Conservation (phyloP, 768 basidiomycete genomes). For the Xerocomus potaroensis region DNA sequence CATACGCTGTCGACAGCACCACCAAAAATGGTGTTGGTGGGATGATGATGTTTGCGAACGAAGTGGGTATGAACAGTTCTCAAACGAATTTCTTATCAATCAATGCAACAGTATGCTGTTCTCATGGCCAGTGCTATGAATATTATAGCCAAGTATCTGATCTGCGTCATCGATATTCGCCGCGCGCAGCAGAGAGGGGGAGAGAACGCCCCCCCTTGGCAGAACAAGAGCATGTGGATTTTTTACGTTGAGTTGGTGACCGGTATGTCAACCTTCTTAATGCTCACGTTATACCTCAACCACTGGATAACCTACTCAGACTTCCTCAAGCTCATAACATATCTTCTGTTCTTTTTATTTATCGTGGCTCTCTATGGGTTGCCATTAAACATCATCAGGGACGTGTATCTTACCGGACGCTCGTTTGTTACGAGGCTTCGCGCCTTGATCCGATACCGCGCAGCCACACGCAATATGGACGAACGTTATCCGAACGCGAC, state of each 20-base stretch:
- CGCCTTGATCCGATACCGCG: conserved; percentile 87
- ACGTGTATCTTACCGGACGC: conserved; percentile 92
- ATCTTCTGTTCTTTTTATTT: conserved; percentile 89
- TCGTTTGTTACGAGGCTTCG: conserved; percentile 87
- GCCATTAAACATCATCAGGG: conserved; percentile 93
- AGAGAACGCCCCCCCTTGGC: conserved; percentile 89
- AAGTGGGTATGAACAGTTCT: conserved; percentile 47
- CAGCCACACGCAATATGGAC: conserved; percentile 96
- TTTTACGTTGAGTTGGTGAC: conserved; percentile 93
- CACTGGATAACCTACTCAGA: conserved; percentile 45
- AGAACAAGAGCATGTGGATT: conserved; percentile 95
- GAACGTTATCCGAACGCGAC: conserved; percentile 91
- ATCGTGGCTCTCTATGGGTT: conserved; percentile 94
- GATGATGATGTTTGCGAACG: conserved; percentile 93
- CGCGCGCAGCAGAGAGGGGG: conserved; percentile 74
- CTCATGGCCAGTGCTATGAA: conserved; percentile 78
- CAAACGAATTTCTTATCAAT: conserved; percentile 9
- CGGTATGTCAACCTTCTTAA: conserved; percentile 46
- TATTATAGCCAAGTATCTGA: conserved; percentile 74
- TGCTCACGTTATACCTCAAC: conserved; percentile 2
- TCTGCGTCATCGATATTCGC: conserved; percentile 78
- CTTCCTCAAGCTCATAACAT: conserved; percentile 89
- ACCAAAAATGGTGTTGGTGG: conserved; percentile 76
- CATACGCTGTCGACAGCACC: conserved; percentile 77
- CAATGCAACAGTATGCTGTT: conserved; percentile 69